Base-by-base conservation (phyloP, 83 land plant genomes). In the Isoetes engelmannii region DNA sequence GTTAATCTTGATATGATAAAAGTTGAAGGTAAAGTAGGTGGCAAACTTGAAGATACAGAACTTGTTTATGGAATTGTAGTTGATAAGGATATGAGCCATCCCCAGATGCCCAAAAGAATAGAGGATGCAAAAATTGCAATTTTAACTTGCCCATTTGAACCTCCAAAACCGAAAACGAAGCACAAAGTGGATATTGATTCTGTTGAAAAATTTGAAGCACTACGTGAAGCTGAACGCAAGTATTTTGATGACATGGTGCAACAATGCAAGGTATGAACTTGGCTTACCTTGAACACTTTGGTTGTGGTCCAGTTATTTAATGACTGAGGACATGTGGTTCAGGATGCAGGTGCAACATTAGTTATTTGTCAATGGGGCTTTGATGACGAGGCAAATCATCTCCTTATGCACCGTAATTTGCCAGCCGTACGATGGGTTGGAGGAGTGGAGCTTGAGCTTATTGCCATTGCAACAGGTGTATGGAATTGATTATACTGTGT, bases 361-460 rank as follows among this genome's bases (percentile, higher is more conserved):
- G 98, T 94, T 41, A 94, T 94, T 71, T 94, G 98, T 65, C 98
- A 94, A 65, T 94, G 98, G 98, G 98, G 98, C 8, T 94, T 94
- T 77, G 98, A 94, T 77, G 98, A 94, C 65, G 98, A 94, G 74
- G 98, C 98, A 46, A 94, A 94, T 65, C 98, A 94, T 69, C 68
- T 94, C 69, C 54, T 94, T 63, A 94, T 94, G 98, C 86, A 94
- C 69, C 82, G 87, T 61, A 81, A 85, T 50, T 72, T 94, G 83
- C 98, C 98, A 72, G 98, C 98, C 67, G 97, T 94, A 44, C 76
- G 98, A 47, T 94, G 98, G 98, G 98, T 94, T 57, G 98, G 98
- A 69, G 98, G 98, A 69, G 98, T 94, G 4, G 98, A 94, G 76
- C 75, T 94, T 61, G 98, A 94, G 68, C 80, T 94, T 44, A 94